Evolutionary conservation across 106 monocot genomes (phyloP).

Genomic region (Vanilla planifolia): DNA sequence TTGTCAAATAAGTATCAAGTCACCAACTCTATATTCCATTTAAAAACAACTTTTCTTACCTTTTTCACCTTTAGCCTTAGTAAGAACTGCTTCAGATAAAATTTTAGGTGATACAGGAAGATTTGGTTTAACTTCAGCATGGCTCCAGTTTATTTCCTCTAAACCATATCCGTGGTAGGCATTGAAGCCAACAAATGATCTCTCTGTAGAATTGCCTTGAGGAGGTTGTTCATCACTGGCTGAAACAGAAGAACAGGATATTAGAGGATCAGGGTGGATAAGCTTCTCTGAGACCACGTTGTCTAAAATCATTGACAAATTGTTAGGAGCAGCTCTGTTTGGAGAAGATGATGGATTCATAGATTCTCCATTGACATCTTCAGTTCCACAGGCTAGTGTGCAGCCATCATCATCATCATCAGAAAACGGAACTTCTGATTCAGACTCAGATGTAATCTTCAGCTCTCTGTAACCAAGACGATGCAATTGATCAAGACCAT

Average conservation of each 20-base stretch:
- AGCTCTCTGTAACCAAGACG: conserved; percentile 34
- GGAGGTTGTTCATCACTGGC: not conserved
- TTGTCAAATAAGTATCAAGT: not conserved
- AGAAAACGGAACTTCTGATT: conserved; percentile 28
- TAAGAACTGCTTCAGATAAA: not conserved
- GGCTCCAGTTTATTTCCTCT: not conserved
- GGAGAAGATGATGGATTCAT: too few relatives aligned
- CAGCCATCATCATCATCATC: not conserved
- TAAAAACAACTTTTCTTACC: not conserved
- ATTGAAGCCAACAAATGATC: conserved; percentile 6
- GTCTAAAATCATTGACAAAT: not conserved
- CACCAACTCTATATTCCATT: not conserved
- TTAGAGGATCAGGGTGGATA: not conserved
- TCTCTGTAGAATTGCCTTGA: not conserved
- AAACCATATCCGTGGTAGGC: not conserved
- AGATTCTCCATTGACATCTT: not conserved
- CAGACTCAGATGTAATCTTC: conserved; percentile 37
- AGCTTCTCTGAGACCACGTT: not conserved
- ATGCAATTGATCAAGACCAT: conserved; percentile 8
- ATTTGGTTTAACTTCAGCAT: not conserved
- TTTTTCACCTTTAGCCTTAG: not conserved
- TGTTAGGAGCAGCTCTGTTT: not conserved
- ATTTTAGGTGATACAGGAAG: not conserved
- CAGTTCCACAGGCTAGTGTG: not conserved
- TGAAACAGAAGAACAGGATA: not conserved